Conservation (phyloP, 1,284 basidiomycete genomes). For the Cerrena zonata region DNA sequence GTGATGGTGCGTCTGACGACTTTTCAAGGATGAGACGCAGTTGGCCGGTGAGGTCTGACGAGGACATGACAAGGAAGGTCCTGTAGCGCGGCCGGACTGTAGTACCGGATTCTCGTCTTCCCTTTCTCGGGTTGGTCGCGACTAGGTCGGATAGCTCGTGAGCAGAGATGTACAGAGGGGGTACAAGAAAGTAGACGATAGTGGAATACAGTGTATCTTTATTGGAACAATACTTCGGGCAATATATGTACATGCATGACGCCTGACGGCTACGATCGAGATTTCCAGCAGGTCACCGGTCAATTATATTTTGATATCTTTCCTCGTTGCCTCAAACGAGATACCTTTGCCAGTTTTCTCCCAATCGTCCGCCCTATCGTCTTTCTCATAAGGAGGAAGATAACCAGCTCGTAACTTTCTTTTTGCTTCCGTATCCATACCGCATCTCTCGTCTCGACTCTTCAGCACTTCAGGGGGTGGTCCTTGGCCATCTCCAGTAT, state of each 20-base stretch:
- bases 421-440: slow-evolving; percentile 34
- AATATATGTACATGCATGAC: background rate
- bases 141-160: background rate
- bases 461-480: slow-evolving; percentile 29
- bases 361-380: slow-evolving; percentile 35
- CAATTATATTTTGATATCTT: slow-evolving; percentile 11
- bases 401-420: slow-evolving; percentile 32
- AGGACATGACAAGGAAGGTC: slow-evolving; percentile 27
- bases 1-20: slow-evolving; percentile 32
- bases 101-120: background rate
- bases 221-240: background rate
- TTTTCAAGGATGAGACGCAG: slow-evolving; percentile 51
- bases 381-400: slow-evolving; percentile 34
- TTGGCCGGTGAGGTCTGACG: slow-evolving; percentile 41
- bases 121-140: background rate
- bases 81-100: background rate
- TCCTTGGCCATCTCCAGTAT: slow-evolving; percentile 33
- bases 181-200: no score
- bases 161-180: no score
- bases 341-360: slow-evolving; percentile 28
- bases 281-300: background rate
- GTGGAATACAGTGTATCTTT: background rate
- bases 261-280: background rate
- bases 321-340: slow-evolving; percentile 22
- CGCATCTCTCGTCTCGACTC: slow-evolving; percentile 31